phyloP scores from a whole-genome alignment of 164 flowering plant genomes.

The Houttuynia cordata region DNA sequence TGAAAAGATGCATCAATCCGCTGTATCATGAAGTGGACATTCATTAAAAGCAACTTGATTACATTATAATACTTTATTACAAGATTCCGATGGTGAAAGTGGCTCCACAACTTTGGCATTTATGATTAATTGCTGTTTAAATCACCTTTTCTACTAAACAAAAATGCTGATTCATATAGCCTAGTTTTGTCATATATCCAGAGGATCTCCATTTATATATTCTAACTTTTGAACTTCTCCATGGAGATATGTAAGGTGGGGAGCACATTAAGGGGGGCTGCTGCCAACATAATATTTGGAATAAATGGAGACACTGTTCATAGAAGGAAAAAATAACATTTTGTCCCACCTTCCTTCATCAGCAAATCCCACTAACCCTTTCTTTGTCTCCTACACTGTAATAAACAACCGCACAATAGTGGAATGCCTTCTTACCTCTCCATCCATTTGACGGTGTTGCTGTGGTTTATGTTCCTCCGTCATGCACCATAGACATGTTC shows the following conservation, averaged over 20 bases:
- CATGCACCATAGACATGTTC: too few relatives aligned
- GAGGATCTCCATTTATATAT: neutral
- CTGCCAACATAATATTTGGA: too few relatives aligned
- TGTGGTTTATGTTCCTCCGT: neutral
- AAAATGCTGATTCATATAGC: too few relatives aligned
- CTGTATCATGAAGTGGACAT: conserved; percentile 1
- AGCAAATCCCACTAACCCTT: conserved; percentile 8
- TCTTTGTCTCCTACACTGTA: neutral
- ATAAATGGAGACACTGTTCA: neutral
- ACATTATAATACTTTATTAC: neutral
- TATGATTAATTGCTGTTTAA: neutral
- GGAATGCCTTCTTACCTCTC: neutral
- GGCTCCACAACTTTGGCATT: neutral
- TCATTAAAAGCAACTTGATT: neutral
- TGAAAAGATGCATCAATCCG: neutral
- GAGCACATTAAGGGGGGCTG: conserved; percentile 1
- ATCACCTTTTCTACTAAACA: neutral
- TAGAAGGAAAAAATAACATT: neutral
- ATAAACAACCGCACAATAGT: conserved; percentile 3
- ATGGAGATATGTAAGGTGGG: conserved; percentile 1
- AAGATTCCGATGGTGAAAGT: neutral
- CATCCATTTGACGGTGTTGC: neutral
- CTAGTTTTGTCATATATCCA: neutral
- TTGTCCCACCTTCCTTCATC: neutral
- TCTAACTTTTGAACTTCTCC: neutral